These are phyloP conservation scores for Sclerotinia subarctica DNA, from an alignment of 2,329 filamentous ascomycete genomes.

Conservation along the genomic window DNA sequence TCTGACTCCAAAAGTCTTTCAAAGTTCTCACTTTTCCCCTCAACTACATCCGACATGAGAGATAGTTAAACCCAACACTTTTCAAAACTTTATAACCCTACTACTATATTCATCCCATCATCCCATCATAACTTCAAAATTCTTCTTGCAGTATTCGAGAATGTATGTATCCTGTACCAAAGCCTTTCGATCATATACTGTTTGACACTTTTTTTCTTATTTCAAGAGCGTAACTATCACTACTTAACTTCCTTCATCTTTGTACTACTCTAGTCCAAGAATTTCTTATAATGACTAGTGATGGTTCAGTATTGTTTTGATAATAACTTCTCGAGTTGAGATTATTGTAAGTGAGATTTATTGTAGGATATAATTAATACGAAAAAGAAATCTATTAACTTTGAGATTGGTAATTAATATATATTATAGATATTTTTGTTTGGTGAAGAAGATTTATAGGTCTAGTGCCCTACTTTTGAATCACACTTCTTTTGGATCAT, in stretches of 20 bases:
- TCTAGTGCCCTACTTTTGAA: no score
- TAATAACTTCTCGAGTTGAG: no score
- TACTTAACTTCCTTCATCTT: neutral
- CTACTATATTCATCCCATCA: neutral
- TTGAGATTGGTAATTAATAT: no score
- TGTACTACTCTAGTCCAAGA: neutral
- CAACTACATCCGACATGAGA: neutral
- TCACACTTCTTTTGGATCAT: no score
- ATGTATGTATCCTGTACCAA: neutral
- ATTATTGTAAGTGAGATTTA: no score
- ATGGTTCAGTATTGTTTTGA: no score
- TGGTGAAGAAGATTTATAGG: no score
- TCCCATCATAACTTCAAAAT: neutral
- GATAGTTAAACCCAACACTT: neutral
- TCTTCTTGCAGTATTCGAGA: neutral
- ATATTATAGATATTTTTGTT: no score
- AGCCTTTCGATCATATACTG: neutral
- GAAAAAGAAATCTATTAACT: no score
- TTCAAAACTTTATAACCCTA: neutral
- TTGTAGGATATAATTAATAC: no score
- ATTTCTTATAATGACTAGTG: neutral
- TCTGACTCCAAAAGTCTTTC: neutral
- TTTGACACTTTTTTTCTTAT: neutral
- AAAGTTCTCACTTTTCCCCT: neutral
- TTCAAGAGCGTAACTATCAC: neutral